Percentiles rank a stretch among this genome's conserved stretches.
phyloP scores from a whole-genome alignment of 2,329 filamentous ascomycete species.

The Ceratocystis harringtonii region DNA sequence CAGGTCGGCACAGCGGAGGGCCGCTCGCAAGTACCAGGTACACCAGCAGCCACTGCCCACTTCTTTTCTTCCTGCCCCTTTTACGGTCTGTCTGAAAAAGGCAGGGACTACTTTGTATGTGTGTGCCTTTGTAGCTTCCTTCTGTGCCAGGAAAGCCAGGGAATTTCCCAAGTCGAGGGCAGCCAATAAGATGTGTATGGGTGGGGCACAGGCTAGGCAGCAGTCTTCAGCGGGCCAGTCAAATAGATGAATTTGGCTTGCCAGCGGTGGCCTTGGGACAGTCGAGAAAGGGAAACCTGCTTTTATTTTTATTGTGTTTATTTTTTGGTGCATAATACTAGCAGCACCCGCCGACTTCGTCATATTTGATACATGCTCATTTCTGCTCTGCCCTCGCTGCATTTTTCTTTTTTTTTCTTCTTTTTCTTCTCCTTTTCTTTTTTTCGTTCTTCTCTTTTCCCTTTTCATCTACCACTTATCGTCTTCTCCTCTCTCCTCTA shows the following conservation, averaged over 20 bases:
- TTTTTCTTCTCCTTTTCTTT: constrained; percentile 13
- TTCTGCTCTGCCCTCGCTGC: not conserved
- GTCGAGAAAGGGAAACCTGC: not conserved
- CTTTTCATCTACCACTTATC: not conserved
- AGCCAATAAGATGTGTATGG: not conserved
- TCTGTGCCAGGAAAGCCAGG: not conserved
- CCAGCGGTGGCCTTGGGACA: not conserved
- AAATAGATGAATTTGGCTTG: constrained; percentile 1
- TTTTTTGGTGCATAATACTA: not conserved
- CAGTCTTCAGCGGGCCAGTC: constrained; percentile 11
- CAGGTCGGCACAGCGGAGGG: not conserved
- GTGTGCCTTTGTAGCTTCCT: no score
- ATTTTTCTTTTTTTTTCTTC: not conserved
- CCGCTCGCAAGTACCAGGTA: not conserved
- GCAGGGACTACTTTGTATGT: no score
- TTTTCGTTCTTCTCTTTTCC: not conserved
- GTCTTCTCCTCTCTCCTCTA: no score
- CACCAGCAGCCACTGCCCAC: not conserved
- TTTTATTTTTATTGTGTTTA: not conserved
- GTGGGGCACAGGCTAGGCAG: constrained; percentile 12
- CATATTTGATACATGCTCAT: not conserved
- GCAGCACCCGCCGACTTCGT: no score
- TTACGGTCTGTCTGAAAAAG: not conserved
- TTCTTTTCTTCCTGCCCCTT: not conserved
- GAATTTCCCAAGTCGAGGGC: not conserved